phyloP scores from a whole-genome alignment of 2,329 filamentous ascomycete genomes.

The Pestalotiopsis sp. region DNA sequence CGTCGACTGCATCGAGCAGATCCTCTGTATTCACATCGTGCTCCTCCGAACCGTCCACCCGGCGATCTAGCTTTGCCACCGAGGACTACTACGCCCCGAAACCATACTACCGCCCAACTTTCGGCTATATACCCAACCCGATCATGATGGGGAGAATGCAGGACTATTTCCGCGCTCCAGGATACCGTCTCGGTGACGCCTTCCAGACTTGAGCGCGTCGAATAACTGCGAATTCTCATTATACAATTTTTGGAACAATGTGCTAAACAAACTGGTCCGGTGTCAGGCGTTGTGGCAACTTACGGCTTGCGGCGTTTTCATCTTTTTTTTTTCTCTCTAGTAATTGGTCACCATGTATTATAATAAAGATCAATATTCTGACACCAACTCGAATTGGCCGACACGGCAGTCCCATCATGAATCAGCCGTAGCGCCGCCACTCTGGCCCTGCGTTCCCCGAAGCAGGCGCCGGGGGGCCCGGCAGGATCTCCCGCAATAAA shows the following conservation, averaged over 20 bases:
- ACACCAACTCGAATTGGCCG: too few species aligned
- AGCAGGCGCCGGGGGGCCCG: slow-evolving; percentile 24
- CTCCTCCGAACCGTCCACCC: slow-evolving; percentile 19
- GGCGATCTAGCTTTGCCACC: slow-evolving; percentile 26
- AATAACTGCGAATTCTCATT: neutral
- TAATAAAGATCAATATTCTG: too few species aligned
- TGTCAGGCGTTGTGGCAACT: neutral
- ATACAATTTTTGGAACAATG: neutral
- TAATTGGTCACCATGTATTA: neutral
- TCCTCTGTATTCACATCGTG: slow-evolving; percentile 19
- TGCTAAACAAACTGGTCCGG: neutral
- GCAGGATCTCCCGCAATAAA: slow-evolving; percentile 38
- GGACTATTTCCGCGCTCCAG: slow-evolving; percentile 31
- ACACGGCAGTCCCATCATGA: too few species aligned
- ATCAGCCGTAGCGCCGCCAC: slow-evolving; percentile 29
- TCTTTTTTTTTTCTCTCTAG: neutral
- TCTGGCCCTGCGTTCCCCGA: slow-evolving; percentile 23
- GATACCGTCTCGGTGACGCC: slow-evolving; percentile 28
- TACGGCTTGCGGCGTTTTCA: neutral
- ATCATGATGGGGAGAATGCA: slow-evolving; percentile 34
- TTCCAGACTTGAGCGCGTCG: slow-evolving; percentile 9
- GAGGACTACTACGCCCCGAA: slow-evolving; percentile 8
- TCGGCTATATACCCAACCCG: slow-evolving; percentile 21
- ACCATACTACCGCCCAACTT: neutral
- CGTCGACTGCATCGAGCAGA: slow-evolving; percentile 17